Evolutionary conservation across 2,329 filamentous ascomycete genomes (phyloP).

Genomic region (Colletotrichum sansevieriae): DNA sequence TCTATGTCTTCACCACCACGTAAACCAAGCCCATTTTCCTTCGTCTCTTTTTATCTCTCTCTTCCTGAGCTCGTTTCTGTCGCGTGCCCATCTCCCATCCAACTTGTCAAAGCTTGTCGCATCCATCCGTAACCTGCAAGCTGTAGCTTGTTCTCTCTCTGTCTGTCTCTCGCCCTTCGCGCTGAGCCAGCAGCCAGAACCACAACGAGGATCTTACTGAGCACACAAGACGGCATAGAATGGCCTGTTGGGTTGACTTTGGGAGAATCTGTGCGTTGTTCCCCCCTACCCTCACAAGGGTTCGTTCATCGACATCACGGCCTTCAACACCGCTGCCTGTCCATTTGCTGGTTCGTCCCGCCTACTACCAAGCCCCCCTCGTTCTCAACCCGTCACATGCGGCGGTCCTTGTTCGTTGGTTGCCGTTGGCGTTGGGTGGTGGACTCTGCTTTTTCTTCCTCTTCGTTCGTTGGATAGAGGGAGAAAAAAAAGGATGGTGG

Average conservation of each 20-base stretch:
- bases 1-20: neutral
- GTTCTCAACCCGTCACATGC: conserved; percentile 18
- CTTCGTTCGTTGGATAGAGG: neutral
- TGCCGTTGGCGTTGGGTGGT: neutral
- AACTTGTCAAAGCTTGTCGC: neutral
- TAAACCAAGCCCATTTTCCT: neutral
- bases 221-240: neutral
- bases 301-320: neutral
- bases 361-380: neutral
- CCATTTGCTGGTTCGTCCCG: conserved; percentile 39
- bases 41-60: neutral
- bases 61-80: too few relatives aligned
- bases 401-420: neutral
- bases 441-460: neutral
- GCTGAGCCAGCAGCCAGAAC: conserved; percentile 4
- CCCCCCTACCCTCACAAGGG: neutral
- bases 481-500: neutral
- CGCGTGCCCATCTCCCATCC: neutral
- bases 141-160: conserved; percentile 5
- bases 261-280: neutral
- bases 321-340: neutral
- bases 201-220: neutral
- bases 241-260: neutral
- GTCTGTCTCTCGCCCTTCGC: neutral
- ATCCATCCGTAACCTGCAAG: neutral